Evolutionary conservation across 129 eudicot species (phyloP), one percentile per base, ranked within the genome.

Genomic region (Glebionis coronaria): DNA sequence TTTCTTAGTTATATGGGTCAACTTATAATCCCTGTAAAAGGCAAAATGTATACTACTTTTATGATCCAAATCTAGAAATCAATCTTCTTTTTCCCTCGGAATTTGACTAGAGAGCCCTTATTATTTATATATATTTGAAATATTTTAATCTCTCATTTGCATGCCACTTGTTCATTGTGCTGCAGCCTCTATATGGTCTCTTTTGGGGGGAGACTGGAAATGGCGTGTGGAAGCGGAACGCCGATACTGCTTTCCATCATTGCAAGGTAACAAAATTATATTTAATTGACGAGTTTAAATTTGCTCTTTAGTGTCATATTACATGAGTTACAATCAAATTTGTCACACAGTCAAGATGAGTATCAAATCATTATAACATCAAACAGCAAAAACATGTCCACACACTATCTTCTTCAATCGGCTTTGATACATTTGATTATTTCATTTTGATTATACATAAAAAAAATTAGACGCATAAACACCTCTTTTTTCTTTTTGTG

Each of bases 101-200:
- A 29, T 51, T 10, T 9, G 18, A 51, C 44, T 35, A 51, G 15
- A 67, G 40, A 52, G 51, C 51, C 31, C 3, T 12, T 16, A 20
- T 45, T 31, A 29, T 50, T 5, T 71, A n/a, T 35, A 29, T 35
- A 3, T 29, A 4, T 59, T 12, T 53, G 40, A 20, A 38, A 49
- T 68, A 16, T 21, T 31, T 12, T 15, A n/a, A 19, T 62, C 42
- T 62, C 35, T 53, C 8, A 44, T 50, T 55, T 73, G 45, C 20
- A 63, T 52, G 63, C 9, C 23, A 21, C 31, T 23, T 5, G 31
- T 21, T 68, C 58, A 42, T 56, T 25, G 16, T 61, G 44, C 46
- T 78, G 82, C 85, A 93, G 98, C 98, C 97, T 78, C 44, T 87
- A 73, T 80, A 88, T 67, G 86, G 88, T 49, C 90, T 93, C 58